phyloP scores from a whole-genome alignment of 805 yeast genomes.

The Grigorovia yakushimaensis region DNA sequence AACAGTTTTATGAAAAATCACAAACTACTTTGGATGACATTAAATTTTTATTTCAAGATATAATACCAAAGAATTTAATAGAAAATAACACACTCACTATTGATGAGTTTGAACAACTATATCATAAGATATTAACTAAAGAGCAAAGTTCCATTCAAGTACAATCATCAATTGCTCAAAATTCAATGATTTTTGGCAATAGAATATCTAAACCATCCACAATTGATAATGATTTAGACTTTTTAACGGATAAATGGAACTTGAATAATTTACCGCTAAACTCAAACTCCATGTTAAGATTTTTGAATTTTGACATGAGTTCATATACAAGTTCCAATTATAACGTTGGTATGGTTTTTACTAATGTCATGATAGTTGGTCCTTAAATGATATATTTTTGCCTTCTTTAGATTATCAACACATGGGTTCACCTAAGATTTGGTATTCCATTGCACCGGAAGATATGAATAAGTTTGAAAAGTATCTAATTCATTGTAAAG shows the following conservation, averaged over 20 bases:
- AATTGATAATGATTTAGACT: conserved; percentile 12
- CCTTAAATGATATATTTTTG: conserved; percentile 50
- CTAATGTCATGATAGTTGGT: conserved; percentile 58
- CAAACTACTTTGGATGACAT: conserved; percentile 31
- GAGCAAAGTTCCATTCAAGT: conserved; percentile 26
- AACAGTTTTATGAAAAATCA: conserved; percentile 52
- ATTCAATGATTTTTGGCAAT: conserved; percentile 33
- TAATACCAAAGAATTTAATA: conserved; percentile 14
- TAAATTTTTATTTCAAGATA: background rate
- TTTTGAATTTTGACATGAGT: conserved; percentile 35
- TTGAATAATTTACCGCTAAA: conserved; percentile 43
- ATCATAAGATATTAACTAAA: conserved; percentile 33
- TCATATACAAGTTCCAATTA: conserved; percentile 35
- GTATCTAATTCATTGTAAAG: conserved; percentile 11
- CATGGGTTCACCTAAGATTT: conserved; percentile 43
- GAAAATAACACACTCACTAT: conserved; percentile 9
- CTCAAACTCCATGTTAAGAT: conserved; percentile 41
- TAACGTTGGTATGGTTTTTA: conserved; percentile 43
- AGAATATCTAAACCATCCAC: conserved; percentile 24
- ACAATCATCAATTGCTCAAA: conserved; percentile 29
- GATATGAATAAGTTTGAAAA: conserved; percentile 44
- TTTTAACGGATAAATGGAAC: conserved; percentile 41
- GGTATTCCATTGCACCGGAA: conserved; percentile 56
- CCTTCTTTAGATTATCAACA: conserved; percentile 45
- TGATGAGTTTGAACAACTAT: conserved; percentile 33